These are phyloP conservation scores for Pilatotrama ljubarskyi DNA, from an alignment of 768 basidiomycete species.

Conservation along the genomic window DNA sequence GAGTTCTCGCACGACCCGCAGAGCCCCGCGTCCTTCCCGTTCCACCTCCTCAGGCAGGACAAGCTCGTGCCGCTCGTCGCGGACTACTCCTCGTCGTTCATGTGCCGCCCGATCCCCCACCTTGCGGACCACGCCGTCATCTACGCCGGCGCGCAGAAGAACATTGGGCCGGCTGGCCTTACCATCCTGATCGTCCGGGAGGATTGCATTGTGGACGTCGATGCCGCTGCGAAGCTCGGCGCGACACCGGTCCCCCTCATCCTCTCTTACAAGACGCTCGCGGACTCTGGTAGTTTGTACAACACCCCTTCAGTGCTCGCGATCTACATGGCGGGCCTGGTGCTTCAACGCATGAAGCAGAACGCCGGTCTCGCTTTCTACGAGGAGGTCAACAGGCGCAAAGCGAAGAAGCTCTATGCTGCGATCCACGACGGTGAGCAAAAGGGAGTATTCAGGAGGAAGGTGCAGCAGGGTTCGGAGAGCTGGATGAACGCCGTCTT, in stretches of 20 bases:
- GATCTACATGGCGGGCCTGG: slow-evolving; percentile 88
- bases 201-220: slow-evolving; percentile 89
- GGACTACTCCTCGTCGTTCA: slow-evolving; percentile 96
- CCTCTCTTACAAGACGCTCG: slow-evolving; percentile 81
- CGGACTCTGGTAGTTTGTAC: slow-evolving; percentile 74
- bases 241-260: slow-evolving; percentile 74
- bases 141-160: slow-evolving; percentile 98
- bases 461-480: slow-evolving; percentile 71
- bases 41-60: slow-evolving; percentile 61
- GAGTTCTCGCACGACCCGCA: slow-evolving; percentile 70
- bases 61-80: slow-evolving; percentile 81
- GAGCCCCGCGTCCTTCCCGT: slow-evolving; percentile 75
- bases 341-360: slow-evolving; percentile 67
- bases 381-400: slow-evolving; percentile 64
- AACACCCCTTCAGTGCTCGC: slow-evolving; percentile 94
- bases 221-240: slow-evolving; percentile 72
- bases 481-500: slow-evolving; percentile 99
- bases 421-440: slow-evolving; percentile 69
- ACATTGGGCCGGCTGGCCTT: slow-evolving; percentile 91
- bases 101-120: slow-evolving; percentile 88
- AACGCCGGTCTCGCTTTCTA: slow-evolving; percentile 69
- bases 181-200: slow-evolving; percentile 94
- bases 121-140: slow-evolving; percentile 91
- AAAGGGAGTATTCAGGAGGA: slow-evolving; percentile 66
- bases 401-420: slow-evolving; percentile 76